Conservation (phyloP, 75 land plant genomes). For the Sequoiadendron giganteum region DNA sequence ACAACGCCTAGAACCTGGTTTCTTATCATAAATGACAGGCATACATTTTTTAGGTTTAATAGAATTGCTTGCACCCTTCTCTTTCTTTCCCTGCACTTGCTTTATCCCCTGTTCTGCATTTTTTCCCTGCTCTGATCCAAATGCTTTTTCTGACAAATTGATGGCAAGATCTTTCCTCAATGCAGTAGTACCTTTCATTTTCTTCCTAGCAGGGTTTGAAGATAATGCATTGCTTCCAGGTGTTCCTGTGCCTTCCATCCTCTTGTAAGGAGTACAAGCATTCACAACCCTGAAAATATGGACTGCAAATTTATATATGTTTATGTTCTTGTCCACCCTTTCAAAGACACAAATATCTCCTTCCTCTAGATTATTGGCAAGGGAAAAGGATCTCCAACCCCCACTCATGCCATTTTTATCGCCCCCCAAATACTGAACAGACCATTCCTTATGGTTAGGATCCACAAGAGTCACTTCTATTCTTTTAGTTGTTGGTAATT, state of each 20-base stretch:
- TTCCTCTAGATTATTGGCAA: constrained; percentile 20
- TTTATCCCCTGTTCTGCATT: background rate
- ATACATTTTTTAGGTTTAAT: background rate
- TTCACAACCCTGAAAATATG: constrained; percentile 22
- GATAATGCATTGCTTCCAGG: background rate
- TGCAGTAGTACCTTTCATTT: background rate
- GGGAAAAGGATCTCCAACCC: constrained; percentile 24
- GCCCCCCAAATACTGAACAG: background rate
- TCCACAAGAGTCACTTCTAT: constrained; percentile 4
- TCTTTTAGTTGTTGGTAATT: background rate
- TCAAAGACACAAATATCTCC: constrained; percentile 30
- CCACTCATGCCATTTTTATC: background rate
- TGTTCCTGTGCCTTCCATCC: background rate
- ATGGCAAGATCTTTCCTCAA: background rate
- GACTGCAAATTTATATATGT: constrained; percentile 7
- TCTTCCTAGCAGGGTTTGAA: background rate
- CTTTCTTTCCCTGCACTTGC: background rate
- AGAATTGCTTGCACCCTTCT: background rate
- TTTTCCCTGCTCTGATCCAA: background rate
- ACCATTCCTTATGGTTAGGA: constrained; percentile 5
- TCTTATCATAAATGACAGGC: background rate
- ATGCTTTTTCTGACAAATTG: background rate
- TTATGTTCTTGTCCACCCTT: background rate
- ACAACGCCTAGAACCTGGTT: background rate
- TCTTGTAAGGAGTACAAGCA: constrained; percentile 9